phyloP scores from a whole-genome alignment of 768 basidiomycete species.

The Xerocomellus amylosporus region DNA sequence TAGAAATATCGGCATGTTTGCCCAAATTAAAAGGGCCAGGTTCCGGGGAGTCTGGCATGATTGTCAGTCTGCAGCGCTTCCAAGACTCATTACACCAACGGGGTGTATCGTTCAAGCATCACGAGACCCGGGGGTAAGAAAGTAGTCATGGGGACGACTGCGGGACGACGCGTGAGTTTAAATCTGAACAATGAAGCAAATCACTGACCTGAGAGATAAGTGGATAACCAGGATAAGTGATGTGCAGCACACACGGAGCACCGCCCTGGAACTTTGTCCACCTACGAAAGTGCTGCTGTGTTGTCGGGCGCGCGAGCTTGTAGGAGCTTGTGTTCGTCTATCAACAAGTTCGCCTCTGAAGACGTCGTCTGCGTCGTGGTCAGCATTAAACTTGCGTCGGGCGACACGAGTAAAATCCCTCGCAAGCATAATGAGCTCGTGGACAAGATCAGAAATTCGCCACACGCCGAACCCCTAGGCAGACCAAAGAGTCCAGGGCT shows the following conservation, averaged over 20 bases:
- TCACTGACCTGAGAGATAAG: no score
- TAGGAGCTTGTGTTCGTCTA: neutral
- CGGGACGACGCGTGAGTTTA: neutral
- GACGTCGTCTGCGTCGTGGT: neutral
- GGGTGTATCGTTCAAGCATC: no score
- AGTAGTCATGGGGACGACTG: no score
- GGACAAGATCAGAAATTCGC: no score
- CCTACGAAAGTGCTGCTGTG: neutral
- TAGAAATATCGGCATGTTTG: no score
- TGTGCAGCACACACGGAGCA: neutral
- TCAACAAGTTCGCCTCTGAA: neutral
- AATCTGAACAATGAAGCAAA: neutral
- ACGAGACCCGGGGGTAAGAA: no score
- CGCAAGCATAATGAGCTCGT: no score
- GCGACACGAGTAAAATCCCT: neutral
- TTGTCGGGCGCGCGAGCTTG: no score
- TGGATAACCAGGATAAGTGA: no score
- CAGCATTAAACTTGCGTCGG: neutral
- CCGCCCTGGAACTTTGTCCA: neutral
- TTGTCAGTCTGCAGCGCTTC: neutral
- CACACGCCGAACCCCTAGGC: no score
- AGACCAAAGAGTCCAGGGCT: no score
- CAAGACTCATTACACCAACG: no score
- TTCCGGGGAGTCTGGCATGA: conserved; percentile 39
- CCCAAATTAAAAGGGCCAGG: conserved; percentile 53